Evolutionary conservation across 2,329 filamentous ascomycete species (phyloP).

Genomic region (Microsporum canis): DNA sequence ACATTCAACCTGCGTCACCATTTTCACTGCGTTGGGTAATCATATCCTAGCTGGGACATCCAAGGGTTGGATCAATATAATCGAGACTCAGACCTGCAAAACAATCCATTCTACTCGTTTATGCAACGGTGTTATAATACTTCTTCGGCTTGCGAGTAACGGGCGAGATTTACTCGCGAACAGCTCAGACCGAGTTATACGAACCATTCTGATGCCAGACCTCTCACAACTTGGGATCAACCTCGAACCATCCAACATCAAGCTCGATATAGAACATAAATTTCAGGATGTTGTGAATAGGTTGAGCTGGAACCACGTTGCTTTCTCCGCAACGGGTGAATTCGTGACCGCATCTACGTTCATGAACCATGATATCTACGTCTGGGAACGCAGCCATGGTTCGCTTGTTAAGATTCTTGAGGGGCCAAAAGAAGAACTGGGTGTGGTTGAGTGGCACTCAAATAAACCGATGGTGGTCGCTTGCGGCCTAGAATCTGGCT

Average conservation of each 20-base stretch:
- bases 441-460: conserved; percentile 95
- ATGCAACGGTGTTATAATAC: conserved; percentile 76
- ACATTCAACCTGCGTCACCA: conserved; percentile 83
- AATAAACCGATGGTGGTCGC: conserved; percentile 75
- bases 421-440: conserved; percentile 90
- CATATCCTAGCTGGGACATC: conserved; percentile 89
- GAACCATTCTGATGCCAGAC: conserved; percentile 82
- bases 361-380: conserved; percentile 97
- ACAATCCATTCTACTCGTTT: conserved; percentile 86
- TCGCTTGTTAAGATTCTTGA: conserved; percentile 95
- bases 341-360: conserved; percentile 94
- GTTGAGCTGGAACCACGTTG: conserved; percentile 91
- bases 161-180: conserved; percentile 85
- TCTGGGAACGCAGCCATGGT: conserved; percentile 90
- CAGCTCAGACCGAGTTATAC: conserved; percentile 85
- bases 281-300: conserved; percentile 96
- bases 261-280: conserved; percentile 88
- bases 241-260: conserved; percentile 73
- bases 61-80: conserved; percentile 93
- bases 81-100: conserved; percentile 66
- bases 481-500: conserved; percentile 82
- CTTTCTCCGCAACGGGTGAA: conserved; percentile 86
- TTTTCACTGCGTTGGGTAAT: conserved; percentile 74
- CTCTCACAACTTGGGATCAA: conserved; percentile 43
- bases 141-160: conserved; percentile 70